Percentiles rank a stretch among this genome's conserved stretches.
Evolutionary conservation across 2,329 filamentous ascomycete species (phyloP).

Genomic region (Alternaria sp.): DNA sequence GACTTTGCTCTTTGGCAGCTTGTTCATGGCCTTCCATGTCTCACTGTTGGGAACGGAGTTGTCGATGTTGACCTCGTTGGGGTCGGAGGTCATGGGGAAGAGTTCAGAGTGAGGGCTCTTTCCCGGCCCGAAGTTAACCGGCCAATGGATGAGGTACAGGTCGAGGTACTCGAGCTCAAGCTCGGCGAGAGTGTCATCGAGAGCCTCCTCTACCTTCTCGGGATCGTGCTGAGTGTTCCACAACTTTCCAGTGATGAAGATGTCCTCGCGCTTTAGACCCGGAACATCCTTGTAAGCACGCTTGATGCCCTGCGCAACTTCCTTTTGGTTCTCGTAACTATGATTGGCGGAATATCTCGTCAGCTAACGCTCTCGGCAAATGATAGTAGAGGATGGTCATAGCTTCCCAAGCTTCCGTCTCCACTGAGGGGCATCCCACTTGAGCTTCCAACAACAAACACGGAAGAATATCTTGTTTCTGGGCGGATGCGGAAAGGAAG

Average conservation of each 20-base stretch:
- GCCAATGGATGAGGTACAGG: constrained; percentile 89
- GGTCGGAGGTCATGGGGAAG: constrained; percentile 56
- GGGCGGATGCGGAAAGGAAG: neutral
- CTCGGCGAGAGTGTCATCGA: constrained; percentile 75
- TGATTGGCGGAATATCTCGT: constrained; percentile 37
- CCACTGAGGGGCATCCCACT: constrained; percentile 29
- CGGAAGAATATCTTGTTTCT: neutral
- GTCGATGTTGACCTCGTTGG: constrained; percentile 58
- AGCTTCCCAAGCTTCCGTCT: constrained; percentile 23
- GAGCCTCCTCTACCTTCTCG: constrained; percentile 71
- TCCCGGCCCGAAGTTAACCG: constrained; percentile 73
- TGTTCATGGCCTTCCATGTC: constrained; percentile 52
- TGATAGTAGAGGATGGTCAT: constrained; percentile 17
- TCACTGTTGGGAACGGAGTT: constrained; percentile 39
- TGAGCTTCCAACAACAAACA: constrained; percentile 11
- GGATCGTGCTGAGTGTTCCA: constrained; percentile 90
- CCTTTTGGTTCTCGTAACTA: constrained; percentile 45
- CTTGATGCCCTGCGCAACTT: constrained; percentile 43
- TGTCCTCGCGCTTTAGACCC: constrained; percentile 40
- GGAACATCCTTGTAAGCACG: constrained; percentile 39
- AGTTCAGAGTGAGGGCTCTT: constrained; percentile 49
- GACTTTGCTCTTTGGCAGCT: constrained; percentile 49
- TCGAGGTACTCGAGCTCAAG: constrained; percentile 91
- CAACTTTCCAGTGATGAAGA: constrained; percentile 76
- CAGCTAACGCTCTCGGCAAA: constrained; percentile 20